Evolutionary conservation across 1,139 yeast species (phyloP), one percentile per base, ranked within the genome.

Genomic region (Blastobotrys malaysiensis): DNA sequence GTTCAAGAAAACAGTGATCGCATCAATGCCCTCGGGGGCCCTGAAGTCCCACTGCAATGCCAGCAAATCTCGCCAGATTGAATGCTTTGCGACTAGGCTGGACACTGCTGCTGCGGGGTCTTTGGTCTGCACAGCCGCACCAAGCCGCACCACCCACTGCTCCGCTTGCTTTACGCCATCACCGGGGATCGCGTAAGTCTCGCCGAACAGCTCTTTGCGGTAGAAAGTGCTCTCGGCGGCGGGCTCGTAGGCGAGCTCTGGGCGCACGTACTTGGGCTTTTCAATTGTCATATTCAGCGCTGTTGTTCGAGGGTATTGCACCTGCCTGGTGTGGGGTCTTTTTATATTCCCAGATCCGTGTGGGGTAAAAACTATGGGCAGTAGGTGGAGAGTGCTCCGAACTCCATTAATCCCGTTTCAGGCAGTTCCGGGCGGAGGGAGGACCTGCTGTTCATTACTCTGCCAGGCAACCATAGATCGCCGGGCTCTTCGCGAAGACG

Each of bases 61-160:
- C 44, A 62, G 46, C 14, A 59, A 31, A 50, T 62, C 65, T 52
- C 65, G 52, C 65, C 65, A 62, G 55, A 45, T 56, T 1, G 58
- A 62, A 3, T 48, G 57, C 9, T 43, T 49, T 7, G 57, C 55
- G 21, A 62, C 51, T 21, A 58, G 50, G n/a, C 46, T 55, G n/a
- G 39, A 31, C 31, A 55, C 59, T 39, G 60, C 55, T 13, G 43
- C 54, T 1, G 50, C 47, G 2, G 61, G 52, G 36, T 58, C 52
- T 13, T 43, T 48, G 9, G 53, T 9, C 20, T 46, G 44, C 24
- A 56, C 52, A 21, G 63, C 61, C 36, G 48, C 9, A 47, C 53
- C 51, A 55, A 61, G 58, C 14, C 46, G 43, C 22, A 22, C 53
- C 24, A 60, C 20, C 49, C 56, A 60, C 14, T 43, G 46, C 50